A percentile compares a stretch with the other conserved stretches of the same genome.
These are phyloP conservation scores for Aspergillus sclerotiicarbonarius DNA, from an alignment of 495 filamentous ascomycete genomes.

Conservation along the genomic window DNA sequence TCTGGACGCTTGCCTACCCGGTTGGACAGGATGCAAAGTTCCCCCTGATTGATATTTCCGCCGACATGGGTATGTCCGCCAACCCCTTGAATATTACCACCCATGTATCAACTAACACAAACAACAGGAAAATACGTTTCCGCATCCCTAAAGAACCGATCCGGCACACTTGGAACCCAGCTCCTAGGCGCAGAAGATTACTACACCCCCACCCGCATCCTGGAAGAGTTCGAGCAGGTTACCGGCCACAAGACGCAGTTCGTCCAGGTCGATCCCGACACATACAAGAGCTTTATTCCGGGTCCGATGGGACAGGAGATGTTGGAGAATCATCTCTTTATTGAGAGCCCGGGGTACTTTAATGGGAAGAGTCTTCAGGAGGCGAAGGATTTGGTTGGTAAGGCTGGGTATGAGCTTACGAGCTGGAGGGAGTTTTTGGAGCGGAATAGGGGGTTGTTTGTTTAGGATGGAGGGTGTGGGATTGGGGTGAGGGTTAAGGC, in stretches of 20 bases:
- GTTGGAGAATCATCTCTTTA: slow-evolving; percentile 51
- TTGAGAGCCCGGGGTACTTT: slow-evolving; percentile 52
- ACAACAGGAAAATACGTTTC: slow-evolving; percentile 14
- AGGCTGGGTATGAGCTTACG: too few species aligned
- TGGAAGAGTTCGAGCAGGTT: slow-evolving; percentile 48
- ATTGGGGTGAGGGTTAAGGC: too few species aligned
- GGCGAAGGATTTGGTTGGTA: too few species aligned
- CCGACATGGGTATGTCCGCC: slow-evolving; percentile 46
- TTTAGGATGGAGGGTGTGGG: too few species aligned
- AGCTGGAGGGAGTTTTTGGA: too few species aligned
- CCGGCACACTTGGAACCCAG: slow-evolving; percentile 17
- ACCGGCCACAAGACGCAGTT: slow-evolving; percentile 47
- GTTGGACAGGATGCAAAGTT: slow-evolving; percentile 32
- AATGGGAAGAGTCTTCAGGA: slow-evolving; percentile 25
- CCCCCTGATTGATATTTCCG: slow-evolving; percentile 50
- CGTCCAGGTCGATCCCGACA: slow-evolving; percentile 41
- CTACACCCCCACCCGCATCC: slow-evolving; percentile 43
- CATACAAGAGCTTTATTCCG: slow-evolving; percentile 42
- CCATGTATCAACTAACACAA: not conserved
- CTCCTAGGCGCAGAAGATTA: slow-evolving; percentile 50
- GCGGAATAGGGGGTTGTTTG: too few species aligned
- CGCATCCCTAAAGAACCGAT: slow-evolving; percentile 56
- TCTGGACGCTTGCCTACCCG: slow-evolving; percentile 13
- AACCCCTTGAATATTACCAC: not conserved
- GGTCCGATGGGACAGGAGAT: slow-evolving; percentile 47